These are phyloP conservation scores for Pneumocystis sp. DNA, from an alignment of 1,139 yeast genomes.

Conservation along the genomic window DNA sequence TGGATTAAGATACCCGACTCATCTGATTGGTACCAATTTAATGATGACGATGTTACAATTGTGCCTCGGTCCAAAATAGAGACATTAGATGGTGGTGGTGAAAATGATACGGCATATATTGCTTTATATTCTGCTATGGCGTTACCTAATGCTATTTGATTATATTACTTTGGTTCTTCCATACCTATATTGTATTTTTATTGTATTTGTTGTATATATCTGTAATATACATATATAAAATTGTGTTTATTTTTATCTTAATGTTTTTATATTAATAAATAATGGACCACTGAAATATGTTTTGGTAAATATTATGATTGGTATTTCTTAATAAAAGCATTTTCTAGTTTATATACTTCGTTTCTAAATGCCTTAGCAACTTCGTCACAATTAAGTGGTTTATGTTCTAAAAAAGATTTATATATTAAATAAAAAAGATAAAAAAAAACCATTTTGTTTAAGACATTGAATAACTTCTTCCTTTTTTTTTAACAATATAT, in stretches of 20 bases:
- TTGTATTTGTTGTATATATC: neutral
- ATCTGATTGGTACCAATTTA: slow-evolving; percentile 77
- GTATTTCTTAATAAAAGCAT: neutral
- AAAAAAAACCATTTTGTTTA: slow-evolving; percentile 17
- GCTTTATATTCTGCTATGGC: slow-evolving; percentile 73
- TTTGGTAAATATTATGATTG: slow-evolving; percentile 1
- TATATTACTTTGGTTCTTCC: neutral
- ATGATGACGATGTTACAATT: slow-evolving; percentile 76
- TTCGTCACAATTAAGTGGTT: slow-evolving; percentile 77
- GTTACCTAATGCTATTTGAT: slow-evolving; percentile 15
- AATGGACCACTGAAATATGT: neutral
- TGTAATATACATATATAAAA: neutral
- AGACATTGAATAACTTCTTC: slow-evolving; percentile 50
- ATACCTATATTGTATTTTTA: neutral
- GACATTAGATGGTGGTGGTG: slow-evolving; percentile 86
- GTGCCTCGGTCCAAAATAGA: slow-evolving; percentile 71
- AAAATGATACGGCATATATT: slow-evolving; percentile 86
- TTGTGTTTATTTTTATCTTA: neutral
- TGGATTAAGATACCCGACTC: slow-evolving; percentile 41
- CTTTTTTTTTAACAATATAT: slow-evolving; percentile 35
- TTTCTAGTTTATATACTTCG: slow-evolving; percentile 4
- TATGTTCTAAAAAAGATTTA: slow-evolving; percentile 21
- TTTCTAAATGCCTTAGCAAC: slow-evolving; percentile 60
- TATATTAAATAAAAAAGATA: neutral
- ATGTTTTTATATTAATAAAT: neutral